Percentiles rank a stretch among this genome's conserved stretches.
Evolutionary conservation across 371 early-diverging fungal species (phyloP).

Genomic region (Dichotomocladium elegans): DNA sequence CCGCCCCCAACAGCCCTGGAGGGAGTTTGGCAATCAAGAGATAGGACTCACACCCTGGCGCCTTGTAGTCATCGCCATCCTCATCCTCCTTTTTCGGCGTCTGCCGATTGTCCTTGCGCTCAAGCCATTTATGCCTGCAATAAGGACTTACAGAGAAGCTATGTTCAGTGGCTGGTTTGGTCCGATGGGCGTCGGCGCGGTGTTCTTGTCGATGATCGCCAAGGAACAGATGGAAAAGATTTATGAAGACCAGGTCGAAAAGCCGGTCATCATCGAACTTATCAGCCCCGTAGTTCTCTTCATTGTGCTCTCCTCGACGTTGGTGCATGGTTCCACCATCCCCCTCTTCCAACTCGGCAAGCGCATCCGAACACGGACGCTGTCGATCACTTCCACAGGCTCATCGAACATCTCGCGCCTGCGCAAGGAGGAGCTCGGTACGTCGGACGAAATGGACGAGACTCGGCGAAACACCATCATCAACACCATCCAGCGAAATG

Average conservation of each 20-base stretch:
- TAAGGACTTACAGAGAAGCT: constrained; percentile 77
- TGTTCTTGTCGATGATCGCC: constrained; percentile 71
- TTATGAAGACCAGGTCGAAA: constrained; percentile 13
- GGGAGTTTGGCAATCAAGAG: constrained; percentile 52
- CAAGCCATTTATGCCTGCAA: constrained; percentile 66
- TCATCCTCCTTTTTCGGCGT: constrained; percentile 82
- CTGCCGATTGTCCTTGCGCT: constrained; percentile 72
- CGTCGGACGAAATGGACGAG: constrained; percentile 18
- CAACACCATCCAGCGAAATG: constrained; percentile 24
- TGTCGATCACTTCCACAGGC: constrained; percentile 41
- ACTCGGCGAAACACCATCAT: constrained; percentile 34
- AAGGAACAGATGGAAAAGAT: constrained; percentile 46
- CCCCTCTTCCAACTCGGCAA: constrained; percentile 67
- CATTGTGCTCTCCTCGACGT: constrained; percentile 70
- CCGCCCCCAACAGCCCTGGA: too few species aligned
- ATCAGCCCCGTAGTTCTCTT: constrained; percentile 69
- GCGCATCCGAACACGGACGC: constrained; percentile 44
- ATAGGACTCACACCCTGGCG: constrained; percentile 64
- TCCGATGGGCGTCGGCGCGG: constrained; percentile 83
- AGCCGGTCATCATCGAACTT: constrained; percentile 19
- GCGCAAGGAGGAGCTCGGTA: too few species aligned
- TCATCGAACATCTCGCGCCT: constrained; percentile 29
- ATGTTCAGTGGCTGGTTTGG: constrained; percentile 97
- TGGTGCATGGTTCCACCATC: constrained; percentile 81
- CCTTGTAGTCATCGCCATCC: constrained; percentile 61